Percentiles rank a stretch among this genome's conserved stretches.
These are phyloP conservation scores for Globisporangium paddicum DNA, from an alignment of 352 stramenopile species.

Conservation along the genomic window DNA sequence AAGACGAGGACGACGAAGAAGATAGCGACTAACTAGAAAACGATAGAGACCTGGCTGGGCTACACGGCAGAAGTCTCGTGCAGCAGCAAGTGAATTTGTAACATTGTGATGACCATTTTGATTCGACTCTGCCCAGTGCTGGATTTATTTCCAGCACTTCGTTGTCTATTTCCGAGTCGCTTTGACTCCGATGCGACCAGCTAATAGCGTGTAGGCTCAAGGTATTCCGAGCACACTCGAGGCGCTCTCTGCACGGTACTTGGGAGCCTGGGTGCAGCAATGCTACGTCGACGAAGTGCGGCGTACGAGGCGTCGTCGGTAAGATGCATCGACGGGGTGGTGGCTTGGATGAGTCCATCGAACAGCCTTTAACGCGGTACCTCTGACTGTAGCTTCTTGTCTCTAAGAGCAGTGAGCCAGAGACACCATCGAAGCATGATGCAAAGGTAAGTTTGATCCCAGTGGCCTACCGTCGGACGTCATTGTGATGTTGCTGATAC, in stretches of 20 bases:
- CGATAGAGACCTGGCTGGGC: constrained; percentile 7
- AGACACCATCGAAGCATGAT: constrained; percentile 5
- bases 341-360: too few species aligned
- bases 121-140: too few species aligned
- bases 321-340: too few species aligned
- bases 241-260: background rate
- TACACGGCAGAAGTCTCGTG: too few species aligned
- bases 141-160: too few species aligned
- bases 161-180: too few species aligned
- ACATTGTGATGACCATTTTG: too few species aligned
- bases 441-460: constrained; percentile 1
- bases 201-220: too few species aligned
- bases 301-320: constrained; percentile 10
- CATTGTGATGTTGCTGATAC: background rate
- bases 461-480: background rate
- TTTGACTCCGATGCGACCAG: too few species aligned
- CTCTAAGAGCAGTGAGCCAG: background rate
- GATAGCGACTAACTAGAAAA: constrained; percentile 25
- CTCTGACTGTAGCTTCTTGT: background rate
- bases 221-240: background rate
- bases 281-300: constrained; percentile 13
- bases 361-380: too few species aligned
- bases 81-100: too few species aligned
- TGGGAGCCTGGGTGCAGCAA: background rate
- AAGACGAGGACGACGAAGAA: constrained; percentile 64